Base-by-base conservation (phyloP, 2,329 filamentous ascomycete genomes). In the Colletotrichum salicis region DNA sequence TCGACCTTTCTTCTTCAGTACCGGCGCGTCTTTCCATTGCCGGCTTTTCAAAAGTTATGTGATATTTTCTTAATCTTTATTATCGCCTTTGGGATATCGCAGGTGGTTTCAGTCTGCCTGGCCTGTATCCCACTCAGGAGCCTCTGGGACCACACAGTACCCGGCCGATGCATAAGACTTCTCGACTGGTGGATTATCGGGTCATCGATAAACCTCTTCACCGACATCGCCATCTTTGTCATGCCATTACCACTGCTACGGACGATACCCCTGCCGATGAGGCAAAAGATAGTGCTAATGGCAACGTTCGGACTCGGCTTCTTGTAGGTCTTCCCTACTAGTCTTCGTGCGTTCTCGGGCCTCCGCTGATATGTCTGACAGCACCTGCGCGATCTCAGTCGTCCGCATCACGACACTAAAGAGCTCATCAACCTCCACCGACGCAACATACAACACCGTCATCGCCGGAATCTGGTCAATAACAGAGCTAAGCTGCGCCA, bases 401-500 rank as follows among this genome's bases (percentile, higher is more conserved):
- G 8, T 82, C 51, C 79, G 80, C 64, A 76, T 81, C 63, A 78
- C 75, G 1, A 79, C 77, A 3, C 78, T 83, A 45, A 64, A 73
- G 60, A 73, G 76, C 19, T 75, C 77, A 4, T 75, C 78, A n/a
- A 73, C 54, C 6, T 76, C 78, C 4, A 71, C 67, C n/a, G 81
- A 83, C 59, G 54, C 73, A 0, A 82, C 80, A 1, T 83, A 77
- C 72, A 76, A 82, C 51, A 79, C 77, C 6, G 80, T 79, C 19
- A 48, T 70, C 0, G 51, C 61, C 10, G 62, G 60, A 1, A 78
- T 80, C 69, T 84, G 82, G 80, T 83, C 82, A 10, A 78, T 82
- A 57, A 79, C 83, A 66, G 82, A 84, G 71, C 78, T 82, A 60
- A 81, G 81, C 70, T 78, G 80, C 54, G 81, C 79, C 58, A 77